A percentile compares a stretch with the other conserved stretches of the same genome.
Evolutionary conservation across 2,329 filamentous ascomycete genomes (phyloP).

Genomic region (Fusarium sp.): DNA sequence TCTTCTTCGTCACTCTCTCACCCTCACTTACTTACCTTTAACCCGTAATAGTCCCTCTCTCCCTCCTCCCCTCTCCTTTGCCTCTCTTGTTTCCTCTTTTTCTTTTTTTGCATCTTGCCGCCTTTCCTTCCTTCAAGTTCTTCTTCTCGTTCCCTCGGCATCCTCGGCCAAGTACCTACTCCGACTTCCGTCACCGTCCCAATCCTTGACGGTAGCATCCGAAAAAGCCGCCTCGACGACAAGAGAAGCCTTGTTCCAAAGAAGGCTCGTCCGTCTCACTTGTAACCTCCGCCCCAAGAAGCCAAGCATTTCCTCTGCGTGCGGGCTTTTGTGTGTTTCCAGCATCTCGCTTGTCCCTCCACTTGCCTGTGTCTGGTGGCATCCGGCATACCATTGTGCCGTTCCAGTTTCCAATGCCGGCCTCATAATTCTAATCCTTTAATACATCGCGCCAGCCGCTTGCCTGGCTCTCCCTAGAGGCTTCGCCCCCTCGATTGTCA

Average conservation of each 20-base stretch:
- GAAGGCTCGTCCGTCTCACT: conserved; percentile 22
- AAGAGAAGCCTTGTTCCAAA: conserved; percentile 30
- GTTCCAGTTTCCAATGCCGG: conserved; percentile 40
- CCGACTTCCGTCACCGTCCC: conserved; percentile 19
- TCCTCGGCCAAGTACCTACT: conserved; percentile 11
- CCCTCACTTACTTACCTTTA: conserved; percentile 20
- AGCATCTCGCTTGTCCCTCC: conserved; percentile 30
- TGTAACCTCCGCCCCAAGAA: conserved; percentile 24
- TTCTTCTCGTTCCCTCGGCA: conserved; percentile 19
- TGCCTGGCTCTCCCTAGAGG: conserved; percentile 11
- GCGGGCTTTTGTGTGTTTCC: conserved; percentile 25
- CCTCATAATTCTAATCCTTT: conserved; percentile 48
- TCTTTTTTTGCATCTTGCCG: conserved; percentile 7
- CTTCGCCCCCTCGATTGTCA: conserved; percentile 14
- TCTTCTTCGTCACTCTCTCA: conserved; percentile 25
- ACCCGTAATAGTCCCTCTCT: conserved; percentile 34
- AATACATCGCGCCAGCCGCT: conserved; percentile 40
- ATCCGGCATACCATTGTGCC: conserved; percentile 37
- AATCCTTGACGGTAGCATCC: conserved; percentile 3
- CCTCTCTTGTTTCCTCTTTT: conserved; percentile 7
- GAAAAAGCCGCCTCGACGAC: conserved; percentile 9
- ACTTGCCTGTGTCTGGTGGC: conserved; percentile 28
- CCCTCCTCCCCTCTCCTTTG: conserved; percentile 17
- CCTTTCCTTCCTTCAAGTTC: conserved; percentile 19
- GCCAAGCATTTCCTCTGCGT: conserved; percentile 28